A percentile compares a stretch with the other conserved stretches of the same genome.
phyloP scores from a whole-genome alignment of 371 early-diverging fungal genomes.

The Chytridiales sp. region DNA sequence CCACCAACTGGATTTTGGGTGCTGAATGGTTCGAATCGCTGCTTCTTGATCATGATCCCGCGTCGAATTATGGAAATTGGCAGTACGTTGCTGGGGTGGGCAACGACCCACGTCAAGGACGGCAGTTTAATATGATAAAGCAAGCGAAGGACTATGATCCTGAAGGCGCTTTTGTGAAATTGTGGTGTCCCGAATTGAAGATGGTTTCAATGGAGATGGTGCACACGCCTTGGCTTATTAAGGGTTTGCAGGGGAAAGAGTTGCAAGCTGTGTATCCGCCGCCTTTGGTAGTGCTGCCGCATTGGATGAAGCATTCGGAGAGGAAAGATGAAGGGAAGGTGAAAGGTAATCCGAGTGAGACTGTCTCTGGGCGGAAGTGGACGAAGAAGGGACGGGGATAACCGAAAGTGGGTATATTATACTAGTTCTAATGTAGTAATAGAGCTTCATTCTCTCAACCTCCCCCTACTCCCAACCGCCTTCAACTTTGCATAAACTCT shows the following conservation, averaged over 20 bases:
- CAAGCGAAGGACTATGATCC: constrained; percentile 52
- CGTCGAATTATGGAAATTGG: constrained; percentile 55
- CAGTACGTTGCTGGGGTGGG: constrained; percentile 43
- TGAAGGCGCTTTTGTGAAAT: constrained; percentile 41
- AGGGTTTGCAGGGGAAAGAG: constrained; percentile 4
- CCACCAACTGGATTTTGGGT: constrained; percentile 46
- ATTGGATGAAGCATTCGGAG: too few relatives aligned
- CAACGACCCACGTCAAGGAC: constrained; percentile 43
- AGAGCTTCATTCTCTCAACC: too few relatives aligned
- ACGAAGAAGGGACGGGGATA: too few relatives aligned
- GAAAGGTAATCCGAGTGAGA: too few relatives aligned
- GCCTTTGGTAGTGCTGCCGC: too few relatives aligned
- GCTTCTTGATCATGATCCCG: constrained; percentile 48
- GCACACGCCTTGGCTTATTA: constrained; percentile 51
- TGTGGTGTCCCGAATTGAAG: constrained; percentile 47
- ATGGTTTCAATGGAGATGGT: constrained; percentile 22
- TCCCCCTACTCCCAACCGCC: too few relatives aligned
- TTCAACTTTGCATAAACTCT: too few relatives aligned
- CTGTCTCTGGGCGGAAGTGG: too few relatives aligned
- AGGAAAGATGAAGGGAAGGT: too few relatives aligned
- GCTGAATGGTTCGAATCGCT: constrained; percentile 50
- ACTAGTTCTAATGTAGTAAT: too few relatives aligned
- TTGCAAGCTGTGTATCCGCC: too few relatives aligned
- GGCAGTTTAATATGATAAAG: constrained; percentile 50
- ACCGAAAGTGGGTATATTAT: too few relatives aligned